phyloP scores from a whole-genome alignment of 225 moss, liverwort and hornwort genomes.

The Neckera pumila region DNA sequence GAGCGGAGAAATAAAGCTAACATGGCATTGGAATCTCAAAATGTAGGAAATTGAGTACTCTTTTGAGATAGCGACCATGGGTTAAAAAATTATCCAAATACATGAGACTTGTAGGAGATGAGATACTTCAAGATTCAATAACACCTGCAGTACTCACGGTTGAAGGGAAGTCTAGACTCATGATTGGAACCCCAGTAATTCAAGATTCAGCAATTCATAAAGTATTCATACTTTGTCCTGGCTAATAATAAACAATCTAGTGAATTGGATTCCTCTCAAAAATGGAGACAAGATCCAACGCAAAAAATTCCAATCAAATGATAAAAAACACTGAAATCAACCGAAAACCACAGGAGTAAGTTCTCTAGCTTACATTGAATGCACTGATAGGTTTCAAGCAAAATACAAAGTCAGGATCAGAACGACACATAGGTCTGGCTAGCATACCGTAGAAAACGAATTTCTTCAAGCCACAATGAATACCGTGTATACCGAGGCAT shows the following conservation, averaged over 20 bases:
- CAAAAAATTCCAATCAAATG: not conserved
- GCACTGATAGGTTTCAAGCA: not conserved
- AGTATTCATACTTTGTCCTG: not conserved
- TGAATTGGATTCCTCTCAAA: not conserved
- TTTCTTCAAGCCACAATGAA: slow-evolving; percentile 17
- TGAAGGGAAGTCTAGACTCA: not conserved
- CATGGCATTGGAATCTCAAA: not conserved
- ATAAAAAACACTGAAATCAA: not conserved
- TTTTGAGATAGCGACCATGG: not conserved
- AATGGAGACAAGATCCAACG: not conserved
- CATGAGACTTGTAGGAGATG: not conserved
- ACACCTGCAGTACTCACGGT: not conserved
- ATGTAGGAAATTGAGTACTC: not conserved
- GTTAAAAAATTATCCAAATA: not conserved
- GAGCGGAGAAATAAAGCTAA: not conserved
- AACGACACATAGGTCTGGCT: not conserved
- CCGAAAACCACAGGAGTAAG: not conserved
- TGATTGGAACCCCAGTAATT: not conserved
- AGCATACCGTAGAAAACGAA: slow-evolving; percentile 19
- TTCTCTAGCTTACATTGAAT: not conserved
- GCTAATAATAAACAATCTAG: too few relatives aligned
- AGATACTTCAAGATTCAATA: not conserved
- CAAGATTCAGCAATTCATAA: not conserved
- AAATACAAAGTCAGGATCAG: not conserved
- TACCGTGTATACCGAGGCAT: slow-evolving; percentile 7